Evolutionary conservation across 192 early-diverging fungal genomes (phyloP).

Genomic region (Coemansia sp.): DNA sequence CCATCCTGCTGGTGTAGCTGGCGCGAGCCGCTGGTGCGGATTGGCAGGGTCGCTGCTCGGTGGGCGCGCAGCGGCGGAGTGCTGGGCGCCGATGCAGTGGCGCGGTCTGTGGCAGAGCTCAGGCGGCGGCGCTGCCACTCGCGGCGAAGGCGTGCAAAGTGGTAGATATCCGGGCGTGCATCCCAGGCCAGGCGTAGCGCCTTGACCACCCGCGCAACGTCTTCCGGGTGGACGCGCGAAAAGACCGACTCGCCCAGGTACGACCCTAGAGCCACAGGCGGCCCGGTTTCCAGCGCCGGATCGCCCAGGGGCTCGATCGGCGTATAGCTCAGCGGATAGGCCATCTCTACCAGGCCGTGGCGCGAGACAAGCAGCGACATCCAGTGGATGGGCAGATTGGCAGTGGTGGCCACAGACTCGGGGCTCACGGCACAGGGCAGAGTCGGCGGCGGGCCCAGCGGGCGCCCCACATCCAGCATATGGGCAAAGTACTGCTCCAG

Average conservation of each 20-base stretch:
- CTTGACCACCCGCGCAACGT: constrained; percentile 38
- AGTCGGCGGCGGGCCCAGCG: constrained; percentile 29
- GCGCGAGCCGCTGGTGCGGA: not conserved
- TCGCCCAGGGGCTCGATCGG: constrained; percentile 13
- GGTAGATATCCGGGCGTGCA: constrained; percentile 42
- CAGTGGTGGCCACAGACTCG: not conserved
- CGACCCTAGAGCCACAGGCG: constrained; percentile 28
- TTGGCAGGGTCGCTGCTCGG: constrained; percentile 15
- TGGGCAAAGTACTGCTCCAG: constrained; percentile 32
- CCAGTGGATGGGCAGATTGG: constrained; percentile 18
- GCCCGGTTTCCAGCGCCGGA: constrained; percentile 7
- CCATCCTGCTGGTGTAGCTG: constrained; percentile 24
- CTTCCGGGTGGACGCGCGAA: constrained; percentile 43
- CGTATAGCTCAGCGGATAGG: constrained; percentile 32
- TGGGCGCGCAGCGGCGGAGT: constrained; percentile 28
- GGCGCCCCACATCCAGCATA: constrained; percentile 7
- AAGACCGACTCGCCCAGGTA: constrained; percentile 44
- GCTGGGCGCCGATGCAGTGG: constrained; percentile 17
- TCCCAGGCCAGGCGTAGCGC: constrained; percentile 46
- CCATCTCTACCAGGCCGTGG: constrained; percentile 49
- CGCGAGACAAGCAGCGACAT: constrained; percentile 47
- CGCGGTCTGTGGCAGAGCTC: constrained; percentile 5
- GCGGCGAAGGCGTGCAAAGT: constrained; percentile 45
- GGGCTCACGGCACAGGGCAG: constrained; percentile 18
- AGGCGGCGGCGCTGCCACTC: constrained; percentile 43